A percentile compares a stretch with the other conserved stretches of the same genome.
Conservation (phyloP, 768 basidiomycete genomes). For the Rhodosporidiobolus sp. region DNA sequence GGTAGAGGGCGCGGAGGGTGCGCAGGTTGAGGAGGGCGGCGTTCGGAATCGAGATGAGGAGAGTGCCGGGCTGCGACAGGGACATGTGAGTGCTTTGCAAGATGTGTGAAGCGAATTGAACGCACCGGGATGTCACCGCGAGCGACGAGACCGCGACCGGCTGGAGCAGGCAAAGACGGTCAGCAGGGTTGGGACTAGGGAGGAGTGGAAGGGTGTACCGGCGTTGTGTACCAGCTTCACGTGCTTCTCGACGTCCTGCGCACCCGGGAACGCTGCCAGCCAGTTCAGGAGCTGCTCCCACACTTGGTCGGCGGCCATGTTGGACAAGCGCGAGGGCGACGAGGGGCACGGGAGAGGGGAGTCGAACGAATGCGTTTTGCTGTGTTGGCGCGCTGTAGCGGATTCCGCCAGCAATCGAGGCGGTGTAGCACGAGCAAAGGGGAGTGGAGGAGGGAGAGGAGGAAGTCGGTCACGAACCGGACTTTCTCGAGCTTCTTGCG, state of each 20-base stretch:
- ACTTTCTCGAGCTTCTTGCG: no score
- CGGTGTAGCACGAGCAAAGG: no score
- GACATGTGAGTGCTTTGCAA: neutral
- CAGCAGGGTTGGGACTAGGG: neutral
- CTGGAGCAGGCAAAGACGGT: neutral
- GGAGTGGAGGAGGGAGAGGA: no score
- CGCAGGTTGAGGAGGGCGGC: slow-evolving; percentile 67
- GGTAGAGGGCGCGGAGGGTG: slow-evolving; percentile 65
- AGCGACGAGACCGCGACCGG: slow-evolving; percentile 37
- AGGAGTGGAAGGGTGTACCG: neutral
- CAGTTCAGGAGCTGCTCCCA: slow-evolving; percentile 19
- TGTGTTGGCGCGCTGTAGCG: no score
- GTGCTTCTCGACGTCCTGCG: slow-evolving; percentile 5
- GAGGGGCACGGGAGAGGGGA: no score
- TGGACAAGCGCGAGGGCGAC: no score
- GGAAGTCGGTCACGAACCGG: no score
- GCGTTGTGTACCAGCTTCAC: slow-evolving; percentile 23
- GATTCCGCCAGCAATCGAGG: no score
- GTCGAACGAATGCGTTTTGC: no score
- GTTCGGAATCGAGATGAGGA: slow-evolving; percentile 68
- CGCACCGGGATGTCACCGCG: slow-evolving; percentile 12
- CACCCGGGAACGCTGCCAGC: slow-evolving; percentile 4
- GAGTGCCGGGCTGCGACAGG: slow-evolving; percentile 54
- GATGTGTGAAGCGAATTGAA: no score
- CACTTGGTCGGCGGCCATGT: neutral